These are phyloP conservation scores for Thalia dealbata DNA, from an alignment of 176 grass and related monocot genomes.

Conservation along the genomic window DNA sequence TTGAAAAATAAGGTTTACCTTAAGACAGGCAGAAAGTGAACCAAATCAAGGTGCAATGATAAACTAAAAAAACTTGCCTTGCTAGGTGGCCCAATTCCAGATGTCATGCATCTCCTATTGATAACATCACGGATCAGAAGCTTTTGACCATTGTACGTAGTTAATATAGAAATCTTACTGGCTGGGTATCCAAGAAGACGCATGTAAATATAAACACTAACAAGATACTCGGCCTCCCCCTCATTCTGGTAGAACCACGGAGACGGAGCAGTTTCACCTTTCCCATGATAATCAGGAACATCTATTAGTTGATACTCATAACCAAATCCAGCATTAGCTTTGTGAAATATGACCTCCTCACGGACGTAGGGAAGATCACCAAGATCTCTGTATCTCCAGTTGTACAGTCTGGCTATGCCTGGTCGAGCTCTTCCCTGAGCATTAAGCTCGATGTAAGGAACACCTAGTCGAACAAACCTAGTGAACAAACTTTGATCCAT, in stretches of 20 bases:
- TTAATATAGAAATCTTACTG: constrained; percentile 88
- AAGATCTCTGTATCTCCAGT: constrained; percentile 95
- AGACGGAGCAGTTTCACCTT: constrained; percentile 84
- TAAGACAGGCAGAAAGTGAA: constrained; percentile 17
- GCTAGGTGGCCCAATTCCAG: constrained; percentile 80
- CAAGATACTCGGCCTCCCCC: constrained; percentile 94
- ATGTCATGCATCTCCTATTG: constrained; percentile 70
- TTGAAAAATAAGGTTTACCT: constrained; percentile 2
- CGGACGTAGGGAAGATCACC: constrained; percentile 77
- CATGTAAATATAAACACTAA: constrained; percentile 98
- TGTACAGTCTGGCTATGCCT: constrained; percentile 84
- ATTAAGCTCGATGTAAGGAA: constrained; percentile 97
- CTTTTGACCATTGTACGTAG: constrained; percentile 97
- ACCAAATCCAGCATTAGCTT: constrained; percentile 88
- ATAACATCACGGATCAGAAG: constrained; percentile 98
- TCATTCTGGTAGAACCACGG: constrained; percentile 99
- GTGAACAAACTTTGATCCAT: constrained; percentile 97
- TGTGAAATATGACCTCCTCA: constrained; percentile 76
- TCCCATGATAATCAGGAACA: constrained; percentile 82
- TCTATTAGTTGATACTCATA: constrained; percentile 95
- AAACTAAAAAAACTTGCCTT: constrained; percentile 40
- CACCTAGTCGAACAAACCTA: constrained; percentile 87
- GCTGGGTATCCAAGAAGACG: constrained; percentile 82
- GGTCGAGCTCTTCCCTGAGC: constrained; percentile 90
- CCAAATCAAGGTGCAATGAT: background rate